Conservation (phyloP, 805 yeast species). For the Cyberlindnera japonica region DNA sequence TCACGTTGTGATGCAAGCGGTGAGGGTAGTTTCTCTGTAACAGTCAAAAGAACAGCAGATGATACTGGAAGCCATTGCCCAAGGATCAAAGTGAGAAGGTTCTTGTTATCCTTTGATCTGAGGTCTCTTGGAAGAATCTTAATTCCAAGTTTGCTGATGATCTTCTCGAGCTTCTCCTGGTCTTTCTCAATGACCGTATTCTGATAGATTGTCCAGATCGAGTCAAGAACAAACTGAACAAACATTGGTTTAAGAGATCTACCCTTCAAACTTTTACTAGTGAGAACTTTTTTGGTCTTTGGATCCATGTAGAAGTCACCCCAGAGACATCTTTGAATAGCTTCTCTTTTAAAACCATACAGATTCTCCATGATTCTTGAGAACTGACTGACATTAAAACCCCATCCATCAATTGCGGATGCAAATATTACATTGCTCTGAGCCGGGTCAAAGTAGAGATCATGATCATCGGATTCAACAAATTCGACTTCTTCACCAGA, state of each 20-base stretch:
- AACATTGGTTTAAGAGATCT: conserved; percentile 72
- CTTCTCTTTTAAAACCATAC: conserved; percentile 77
- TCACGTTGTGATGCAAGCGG: conserved; percentile 72
- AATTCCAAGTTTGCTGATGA: conserved; percentile 64
- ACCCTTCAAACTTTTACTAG: conserved; percentile 60
- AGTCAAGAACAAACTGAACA: conserved; percentile 82
- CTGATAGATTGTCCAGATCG: conserved; percentile 88
- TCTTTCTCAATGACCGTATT: conserved; percentile 62
- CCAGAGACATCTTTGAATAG: conserved; percentile 85
- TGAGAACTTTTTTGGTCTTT: conserved; percentile 78
- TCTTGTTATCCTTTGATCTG: conserved; percentile 70
- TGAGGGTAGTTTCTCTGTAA: conserved; percentile 80
- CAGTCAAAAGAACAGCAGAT: conserved; percentile 77
- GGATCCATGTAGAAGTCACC: conserved; percentile 91
- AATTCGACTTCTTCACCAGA: conserved; percentile 47
- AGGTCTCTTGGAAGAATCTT: conserved; percentile 72
- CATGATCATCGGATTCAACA: conserved; percentile 75
- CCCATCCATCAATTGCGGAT: conserved; percentile 96
- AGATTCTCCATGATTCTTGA: conserved; percentile 82
- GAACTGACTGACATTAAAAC: conserved; percentile 85
- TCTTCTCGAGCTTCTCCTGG: conserved; percentile 68
- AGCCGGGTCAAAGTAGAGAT: conserved; percentile 82
- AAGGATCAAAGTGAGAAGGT: conserved; percentile 61
- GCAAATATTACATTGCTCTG: conserved; percentile 88
- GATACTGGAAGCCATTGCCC: conserved; percentile 95